Evolutionary conservation across 768 basidiomycete genomes (phyloP).

Genomic region (Boletus eberwhitei): DNA sequence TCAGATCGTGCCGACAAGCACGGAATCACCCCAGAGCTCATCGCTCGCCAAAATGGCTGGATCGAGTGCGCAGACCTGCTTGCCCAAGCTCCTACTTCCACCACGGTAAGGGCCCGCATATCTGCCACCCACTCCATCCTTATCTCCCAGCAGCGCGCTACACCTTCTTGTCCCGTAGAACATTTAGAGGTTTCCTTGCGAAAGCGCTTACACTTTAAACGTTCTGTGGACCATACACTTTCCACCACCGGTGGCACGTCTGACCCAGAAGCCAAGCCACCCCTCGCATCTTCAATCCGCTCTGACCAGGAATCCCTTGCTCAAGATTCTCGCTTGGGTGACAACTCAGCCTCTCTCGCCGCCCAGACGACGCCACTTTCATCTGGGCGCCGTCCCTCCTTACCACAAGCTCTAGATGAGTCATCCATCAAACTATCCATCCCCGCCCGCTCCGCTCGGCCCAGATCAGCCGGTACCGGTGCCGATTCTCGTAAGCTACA

Average conservation of each 20-base stretch:
- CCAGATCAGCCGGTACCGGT: constrained; percentile 70
- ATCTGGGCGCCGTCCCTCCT: constrained; percentile 60
- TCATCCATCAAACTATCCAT: constrained; percentile 32
- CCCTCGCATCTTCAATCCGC: constrained; percentile 2
- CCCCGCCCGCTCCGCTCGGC: constrained; percentile 44
- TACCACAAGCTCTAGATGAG: constrained; percentile 51
- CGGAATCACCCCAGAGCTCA: constrained; percentile 80
- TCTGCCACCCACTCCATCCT: constrained; percentile 17
- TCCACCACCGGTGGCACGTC: constrained; percentile 37
- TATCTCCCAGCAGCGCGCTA: constrained; percentile 16
- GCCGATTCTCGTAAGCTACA: constrained; percentile 56
- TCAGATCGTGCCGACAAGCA: constrained; percentile 86
- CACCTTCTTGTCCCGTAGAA: constrained; percentile 25
- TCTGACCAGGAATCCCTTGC: constrained; percentile 15
- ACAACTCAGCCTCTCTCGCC: not conserved
- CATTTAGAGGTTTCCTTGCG: constrained; percentile 34
- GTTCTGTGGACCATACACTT: constrained; percentile 73
- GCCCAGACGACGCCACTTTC: constrained; percentile 22
- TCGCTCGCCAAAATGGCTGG: constrained; percentile 81
- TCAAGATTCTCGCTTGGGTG: constrained; percentile 2
- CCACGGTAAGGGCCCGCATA: not conserved
- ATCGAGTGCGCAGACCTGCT: constrained; percentile 73
- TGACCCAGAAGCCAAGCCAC: constrained; percentile 27
- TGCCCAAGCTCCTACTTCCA: constrained; percentile 52
- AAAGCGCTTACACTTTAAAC: constrained; percentile 66